Evolutionary conservation across 352 stramenopile genomes (phyloP), one percentile per base, ranked within the genome.

Genomic region (Pythium plurisporium): DNA sequence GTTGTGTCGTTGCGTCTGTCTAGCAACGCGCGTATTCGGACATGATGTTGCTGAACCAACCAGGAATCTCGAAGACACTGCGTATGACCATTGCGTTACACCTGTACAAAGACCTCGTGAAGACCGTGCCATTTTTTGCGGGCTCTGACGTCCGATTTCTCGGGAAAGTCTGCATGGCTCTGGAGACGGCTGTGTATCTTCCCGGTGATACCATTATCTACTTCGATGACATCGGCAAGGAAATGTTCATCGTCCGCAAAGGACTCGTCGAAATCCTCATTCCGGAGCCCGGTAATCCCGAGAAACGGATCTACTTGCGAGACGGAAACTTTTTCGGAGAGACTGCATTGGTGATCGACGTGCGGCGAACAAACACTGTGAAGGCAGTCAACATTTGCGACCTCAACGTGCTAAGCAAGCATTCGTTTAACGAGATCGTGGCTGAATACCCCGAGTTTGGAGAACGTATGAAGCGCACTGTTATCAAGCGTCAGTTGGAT

Each of bases 201-300:
- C 82, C 82, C 17, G 82, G 79, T 1, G 82, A 91, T 33, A 89
- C 73, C 6, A 89, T 89, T 50, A 91, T 94, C 59, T 87, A 90
- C 63, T 81, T 75, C 46, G 76, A 91, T 43, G 78, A 91, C 31
- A 87, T 91, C 15, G 84, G 83, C 55, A 88, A 87, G 55, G 80
- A 91, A 55, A 91, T 94, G 79, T 94, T 92, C 56, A 91, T 95
- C 41, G 74, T 94, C 7, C 78, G 77, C n/a, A 89, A 88, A 61
- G 86, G 86, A 0, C 62, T 91, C n/a, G 82, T 93, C 0, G 76
- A 88, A 47, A 85, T 95, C 49, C 38, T 87, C 10, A 72, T 93
- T 15, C 72, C 73, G 11, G 78, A 87, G 41, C 47, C 57, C 2
- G 76, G 79, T 45, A 62, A 59, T 11, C 44, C 55, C 0, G 75